Base-by-base conservation (phyloP, 2,329 filamentous ascomycete species). In the Zasmidium angulare region DNA sequence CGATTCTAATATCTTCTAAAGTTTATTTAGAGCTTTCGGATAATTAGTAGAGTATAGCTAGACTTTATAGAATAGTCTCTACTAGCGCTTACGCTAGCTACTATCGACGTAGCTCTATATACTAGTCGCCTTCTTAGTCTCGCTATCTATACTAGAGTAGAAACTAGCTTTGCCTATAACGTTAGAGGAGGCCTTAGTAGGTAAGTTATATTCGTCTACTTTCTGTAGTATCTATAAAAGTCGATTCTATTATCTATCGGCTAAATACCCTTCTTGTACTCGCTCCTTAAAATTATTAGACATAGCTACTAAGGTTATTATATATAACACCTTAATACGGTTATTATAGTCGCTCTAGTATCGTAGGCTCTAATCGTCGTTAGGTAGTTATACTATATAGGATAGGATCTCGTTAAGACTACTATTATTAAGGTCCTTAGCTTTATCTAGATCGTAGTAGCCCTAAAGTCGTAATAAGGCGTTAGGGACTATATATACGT, bases 391-490 rank as follows among this genome's bases (percentile, higher is more conserved):
- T n/a, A n/a, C n/a, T n/a, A n/a, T n/a, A n/a, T n/a, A n/a, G n/a
- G n/a, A 22, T 1, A 40, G 21, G 2, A 56, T 29, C 11, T 56
- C 14, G 2, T 56, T 29, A 2, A 56, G 46, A 6, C 46, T n/a
- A 19, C 31, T 56, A 21, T 56, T 40, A 40, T 56, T 56, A 14
- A 56, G 47, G 11, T 56, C 46, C 19, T 4, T 20, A 10, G n/a
- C n/a, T 10, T 21, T 26, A 19, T 21, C 12, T 50, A 50, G 48
- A n/a, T 50, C 22, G 10, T 22, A 9, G 3, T 6, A 9, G 9
- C 11, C 48, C 48, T 50, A 9, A 3, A 56, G 46, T 1, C 54
- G 46, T 17, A 23, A 36, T 43, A 56, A n/a, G 11, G 26, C 22
- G 36, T 56, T 29, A 1, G n/a, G 46, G 6, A 50, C 54, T 9